Conservation (phyloP, 1,139 yeast genomes). For the Debaryomyces sp. region DNA sequence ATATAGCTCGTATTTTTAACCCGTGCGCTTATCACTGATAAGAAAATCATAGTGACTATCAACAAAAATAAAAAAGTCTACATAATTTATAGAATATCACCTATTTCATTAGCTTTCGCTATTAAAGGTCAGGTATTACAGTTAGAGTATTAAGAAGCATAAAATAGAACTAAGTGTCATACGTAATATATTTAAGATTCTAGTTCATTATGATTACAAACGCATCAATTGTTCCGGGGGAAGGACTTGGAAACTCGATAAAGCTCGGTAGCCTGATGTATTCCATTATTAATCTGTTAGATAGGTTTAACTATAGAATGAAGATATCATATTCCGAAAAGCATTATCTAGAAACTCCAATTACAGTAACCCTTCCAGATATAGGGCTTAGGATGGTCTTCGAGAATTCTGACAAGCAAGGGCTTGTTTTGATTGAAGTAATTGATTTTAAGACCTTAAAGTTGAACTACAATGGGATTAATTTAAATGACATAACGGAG, state of each 20-base stretch:
- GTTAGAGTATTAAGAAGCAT: background rate
- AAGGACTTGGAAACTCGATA: constrained; percentile 34
- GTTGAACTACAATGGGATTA: constrained; percentile 36
- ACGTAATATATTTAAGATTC: background rate
- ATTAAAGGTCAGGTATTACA: background rate
- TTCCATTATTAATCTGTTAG: constrained; percentile 26
- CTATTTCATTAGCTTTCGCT: background rate
- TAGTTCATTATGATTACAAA: constrained; percentile 21
- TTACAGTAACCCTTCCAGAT: constrained; percentile 31
- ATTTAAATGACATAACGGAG: constrained; percentile 27
- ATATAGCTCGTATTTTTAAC: background rate
- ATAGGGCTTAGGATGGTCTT: constrained; percentile 45
- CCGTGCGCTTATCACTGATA: constrained; percentile 3
- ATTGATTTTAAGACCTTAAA: constrained; percentile 28
- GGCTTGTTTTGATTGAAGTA: constrained; percentile 50
- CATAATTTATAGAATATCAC: too few relatives aligned
- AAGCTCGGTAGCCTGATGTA: constrained; percentile 32
- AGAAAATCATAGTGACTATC: background rate
- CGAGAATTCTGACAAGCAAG: constrained; percentile 40
- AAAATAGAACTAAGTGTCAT: background rate
- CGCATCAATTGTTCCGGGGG: constrained; percentile 34
- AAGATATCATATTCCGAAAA: constrained; percentile 30
- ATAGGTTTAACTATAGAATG: constrained; percentile 27
- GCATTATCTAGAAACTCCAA: constrained; percentile 34
- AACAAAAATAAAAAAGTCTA: background rate